These are phyloP conservation scores for Malassezia dermatis DNA, from an alignment of 1,284 basidiomycete species.

Conservation along the genomic window DNA sequence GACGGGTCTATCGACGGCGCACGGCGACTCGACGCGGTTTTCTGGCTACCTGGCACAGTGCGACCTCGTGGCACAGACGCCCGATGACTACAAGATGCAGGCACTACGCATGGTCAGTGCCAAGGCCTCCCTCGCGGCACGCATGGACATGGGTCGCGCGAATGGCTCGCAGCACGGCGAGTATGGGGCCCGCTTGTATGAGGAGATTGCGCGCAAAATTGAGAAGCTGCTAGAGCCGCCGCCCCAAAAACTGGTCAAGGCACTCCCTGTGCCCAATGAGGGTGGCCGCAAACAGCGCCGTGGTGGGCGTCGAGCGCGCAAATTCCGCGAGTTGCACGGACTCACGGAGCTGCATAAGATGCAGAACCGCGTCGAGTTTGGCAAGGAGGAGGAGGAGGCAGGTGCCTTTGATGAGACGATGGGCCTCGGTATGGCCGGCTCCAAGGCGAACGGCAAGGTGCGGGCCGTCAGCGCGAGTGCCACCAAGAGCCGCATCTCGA, in stretches of 20 bases:
- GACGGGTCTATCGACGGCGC: conserved; percentile 66
- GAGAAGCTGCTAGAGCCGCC: conserved; percentile 87
- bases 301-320: conserved; percentile 86
- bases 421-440: conserved; percentile 86
- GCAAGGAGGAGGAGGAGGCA: conserved; percentile 87
- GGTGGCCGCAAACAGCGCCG: conserved; percentile 70
- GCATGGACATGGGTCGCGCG: conserved; percentile 72
- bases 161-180: conserved; percentile 62
- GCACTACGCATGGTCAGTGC: conserved; percentile 85
- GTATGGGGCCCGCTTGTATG: conserved; percentile 69
- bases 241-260: conserved; percentile 83
- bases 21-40: conserved; percentile 56
- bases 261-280: conserved; percentile 89
- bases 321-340: conserved; percentile 91
- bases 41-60: conserved; percentile 95
- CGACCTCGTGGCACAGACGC: conserved; percentile 70
- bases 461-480: conserved; percentile 73
- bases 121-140: conserved; percentile 76
- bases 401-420: conserved; percentile 92
- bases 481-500: conserved; percentile 89
- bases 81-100: conserved; percentile 82
- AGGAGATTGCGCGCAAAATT: conserved; percentile 80
- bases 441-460: conserved; percentile 70
- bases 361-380: conserved; percentile 93
- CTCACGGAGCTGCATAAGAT: conserved; percentile 92